A percentile compares a stretch with the other conserved stretches of the same genome.
Evolutionary conservation across 441 rosid genomes (phyloP).

Genomic region (Adansonia grandidieri): DNA sequence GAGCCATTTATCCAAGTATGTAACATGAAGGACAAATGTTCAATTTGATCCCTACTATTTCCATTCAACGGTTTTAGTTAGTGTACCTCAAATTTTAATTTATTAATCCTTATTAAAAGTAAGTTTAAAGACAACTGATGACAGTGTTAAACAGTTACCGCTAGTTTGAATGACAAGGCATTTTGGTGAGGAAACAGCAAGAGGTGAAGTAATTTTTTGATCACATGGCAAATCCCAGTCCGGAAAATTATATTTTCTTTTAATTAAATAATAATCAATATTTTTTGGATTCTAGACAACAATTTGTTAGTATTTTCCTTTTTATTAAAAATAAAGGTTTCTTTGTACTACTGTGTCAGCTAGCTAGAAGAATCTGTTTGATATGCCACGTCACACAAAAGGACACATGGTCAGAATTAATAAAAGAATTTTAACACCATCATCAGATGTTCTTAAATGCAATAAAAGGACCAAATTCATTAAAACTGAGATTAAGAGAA

Average conservation of each 20-base stretch:
- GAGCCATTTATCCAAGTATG: slow-evolving; percentile 27
- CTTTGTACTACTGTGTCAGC: background rate
- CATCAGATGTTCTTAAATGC: background rate
- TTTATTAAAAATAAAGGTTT: slow-evolving; percentile 4
- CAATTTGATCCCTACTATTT: background rate
- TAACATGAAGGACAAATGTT: background rate
- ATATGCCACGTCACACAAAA: background rate
- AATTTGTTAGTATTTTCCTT: background rate
- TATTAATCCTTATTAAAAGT: slow-evolving; percentile 1
- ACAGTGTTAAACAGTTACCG: background rate
- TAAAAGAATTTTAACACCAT: background rate
- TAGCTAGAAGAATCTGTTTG: background rate
- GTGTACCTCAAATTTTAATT: background rate
- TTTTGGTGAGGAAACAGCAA: background rate
- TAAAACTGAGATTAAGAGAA: background rate
- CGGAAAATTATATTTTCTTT: background rate
- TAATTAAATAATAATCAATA: background rate
- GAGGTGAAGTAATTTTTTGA: background rate
- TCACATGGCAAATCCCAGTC: background rate
- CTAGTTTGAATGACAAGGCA: background rate
- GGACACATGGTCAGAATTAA: background rate
- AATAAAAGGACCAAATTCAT: background rate
- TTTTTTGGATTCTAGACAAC: background rate
- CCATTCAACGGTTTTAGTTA: background rate
- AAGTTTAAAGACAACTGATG: background rate